Conservation (phyloP, 2,329 filamentous ascomycete genomes). For the Cadophora malorum region DNA sequence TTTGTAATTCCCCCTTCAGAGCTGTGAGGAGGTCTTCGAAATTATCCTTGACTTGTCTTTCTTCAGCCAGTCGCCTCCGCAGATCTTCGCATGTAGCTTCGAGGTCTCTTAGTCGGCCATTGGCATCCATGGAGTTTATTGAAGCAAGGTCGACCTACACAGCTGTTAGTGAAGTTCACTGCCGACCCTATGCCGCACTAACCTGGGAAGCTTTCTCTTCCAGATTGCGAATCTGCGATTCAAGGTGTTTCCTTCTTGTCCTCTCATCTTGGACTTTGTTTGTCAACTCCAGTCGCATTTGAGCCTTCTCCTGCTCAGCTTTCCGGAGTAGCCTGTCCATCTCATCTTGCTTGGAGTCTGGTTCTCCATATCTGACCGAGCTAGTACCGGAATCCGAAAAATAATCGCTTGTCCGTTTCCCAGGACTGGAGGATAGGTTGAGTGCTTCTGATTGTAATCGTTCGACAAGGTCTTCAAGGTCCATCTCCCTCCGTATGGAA, state of each 20-base stretch:
- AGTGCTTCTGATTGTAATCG: conserved; percentile 79
- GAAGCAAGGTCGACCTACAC: conserved; percentile 51
- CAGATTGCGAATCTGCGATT: conserved; percentile 82
- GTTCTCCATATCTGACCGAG: conserved; percentile 73
- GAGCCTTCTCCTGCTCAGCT: conserved; percentile 89
- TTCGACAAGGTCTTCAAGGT: conserved; percentile 93
- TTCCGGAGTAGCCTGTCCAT: conserved; percentile 82
- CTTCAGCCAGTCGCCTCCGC: conserved; percentile 80
- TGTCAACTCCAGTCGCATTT: conserved; percentile 82
- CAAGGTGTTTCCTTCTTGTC: conserved; percentile 73
- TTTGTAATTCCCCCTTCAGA: conserved; percentile 81
- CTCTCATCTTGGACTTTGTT: conserved; percentile 89
- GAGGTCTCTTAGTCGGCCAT: conserved; percentile 74
- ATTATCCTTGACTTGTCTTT: conserved; percentile 86
- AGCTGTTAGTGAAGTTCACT: conserved; percentile 34
- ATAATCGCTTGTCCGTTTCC: conserved; percentile 89
- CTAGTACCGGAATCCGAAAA: conserved; percentile 96
- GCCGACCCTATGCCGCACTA: conserved; percentile 34
- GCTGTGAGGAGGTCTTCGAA: conserved; percentile 91
- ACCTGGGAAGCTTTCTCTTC: conserved; percentile 77
- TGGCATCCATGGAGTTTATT: conserved; percentile 62
- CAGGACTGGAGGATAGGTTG: conserved; percentile 58
- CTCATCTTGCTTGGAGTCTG: conserved; percentile 69
- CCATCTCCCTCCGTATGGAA: conserved; percentile 95
- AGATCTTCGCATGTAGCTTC: conserved; percentile 83